These are phyloP conservation scores for Inga leiocalycina DNA, from an alignment of 306 rosid species.

Conservation along the genomic window DNA sequence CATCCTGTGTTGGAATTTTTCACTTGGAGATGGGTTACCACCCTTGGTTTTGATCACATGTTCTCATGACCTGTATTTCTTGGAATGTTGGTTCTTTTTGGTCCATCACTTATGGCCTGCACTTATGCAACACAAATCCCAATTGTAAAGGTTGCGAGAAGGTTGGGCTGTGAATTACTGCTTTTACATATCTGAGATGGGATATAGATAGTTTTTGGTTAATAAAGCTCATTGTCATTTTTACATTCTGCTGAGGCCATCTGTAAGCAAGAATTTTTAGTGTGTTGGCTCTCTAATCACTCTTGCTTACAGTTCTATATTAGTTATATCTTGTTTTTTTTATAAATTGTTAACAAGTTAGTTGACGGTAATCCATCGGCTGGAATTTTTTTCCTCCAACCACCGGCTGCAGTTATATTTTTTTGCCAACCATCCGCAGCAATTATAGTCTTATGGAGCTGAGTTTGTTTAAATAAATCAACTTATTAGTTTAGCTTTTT, in stretches of 20 bases:
- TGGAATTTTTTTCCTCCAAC: too few relatives aligned
- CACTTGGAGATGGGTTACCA: slow-evolving; percentile 93
- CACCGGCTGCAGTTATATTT: too few relatives aligned
- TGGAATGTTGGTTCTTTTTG: slow-evolving; percentile 70
- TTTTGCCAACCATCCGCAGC: too few relatives aligned
- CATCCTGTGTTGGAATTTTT: slow-evolving; percentile 82
- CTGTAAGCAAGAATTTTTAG: slow-evolving; percentile 83
- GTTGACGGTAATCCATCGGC: too few relatives aligned
- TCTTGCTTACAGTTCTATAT: too few relatives aligned
- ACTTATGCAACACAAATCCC: slow-evolving; percentile 95
- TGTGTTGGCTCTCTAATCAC: too few relatives aligned
- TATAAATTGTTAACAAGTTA: too few relatives aligned
- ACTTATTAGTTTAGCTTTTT: too few relatives aligned
- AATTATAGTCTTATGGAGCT: too few relatives aligned
- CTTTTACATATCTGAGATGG: slow-evolving; percentile 22
- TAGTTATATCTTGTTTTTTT: too few relatives aligned
- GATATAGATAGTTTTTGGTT: background rate
- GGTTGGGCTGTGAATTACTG: slow-evolving; percentile 48
- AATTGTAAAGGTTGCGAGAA: slow-evolving; percentile 84
- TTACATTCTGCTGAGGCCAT: slow-evolving; percentile 74
- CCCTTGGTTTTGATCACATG: slow-evolving; percentile 97
- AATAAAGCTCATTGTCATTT: slow-evolving; percentile 62
- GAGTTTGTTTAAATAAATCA: too few relatives aligned
- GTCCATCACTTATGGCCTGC: slow-evolving; percentile 91
- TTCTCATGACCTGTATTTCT: slow-evolving; percentile 79